Conservation (phyloP, 202 grass and related monocot species). For the Setaria viridis region DNA sequence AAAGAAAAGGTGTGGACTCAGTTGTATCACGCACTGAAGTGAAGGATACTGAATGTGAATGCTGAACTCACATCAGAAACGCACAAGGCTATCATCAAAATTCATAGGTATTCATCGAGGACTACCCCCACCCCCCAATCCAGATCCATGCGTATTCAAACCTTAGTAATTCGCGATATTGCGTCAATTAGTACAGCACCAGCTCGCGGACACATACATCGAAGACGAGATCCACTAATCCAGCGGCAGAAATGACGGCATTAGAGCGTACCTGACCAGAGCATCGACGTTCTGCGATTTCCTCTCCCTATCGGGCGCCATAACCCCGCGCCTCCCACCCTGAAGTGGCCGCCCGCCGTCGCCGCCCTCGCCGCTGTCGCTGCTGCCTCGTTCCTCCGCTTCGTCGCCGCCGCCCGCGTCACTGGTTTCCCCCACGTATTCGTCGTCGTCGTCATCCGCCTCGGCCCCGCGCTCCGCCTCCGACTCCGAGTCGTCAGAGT, state of each 20-base stretch:
- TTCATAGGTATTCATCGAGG: not conserved
- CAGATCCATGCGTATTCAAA: conserved; percentile 10
- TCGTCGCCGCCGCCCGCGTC: conserved; percentile 47
- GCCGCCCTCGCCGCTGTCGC: conserved; percentile 13
- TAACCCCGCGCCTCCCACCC: conserved; percentile 36
- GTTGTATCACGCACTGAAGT: not conserved
- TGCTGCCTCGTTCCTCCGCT: conserved; percentile 34
- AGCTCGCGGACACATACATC: not conserved
- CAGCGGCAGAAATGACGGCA: conserved; percentile 4
- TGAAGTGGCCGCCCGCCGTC: conserved; percentile 27
- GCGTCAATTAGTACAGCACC: conserved; percentile 14
- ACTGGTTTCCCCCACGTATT: conserved; percentile 54
- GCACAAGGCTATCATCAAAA: not conserved
- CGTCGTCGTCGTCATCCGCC: conserved; percentile 51
- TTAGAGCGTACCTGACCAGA: conserved; percentile 68
- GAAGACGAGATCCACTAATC: conserved; percentile 11
- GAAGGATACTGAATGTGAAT: conserved; percentile 6
- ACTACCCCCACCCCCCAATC: not conserved
- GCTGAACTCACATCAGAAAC: conserved; percentile 31
- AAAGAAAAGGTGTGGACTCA: not conserved
- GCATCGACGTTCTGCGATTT: conserved; percentile 92
- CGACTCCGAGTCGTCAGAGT: conserved; percentile 44
- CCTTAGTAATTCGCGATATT: conserved; percentile 33
- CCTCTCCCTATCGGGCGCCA: conserved; percentile 55
- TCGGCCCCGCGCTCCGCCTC: conserved; percentile 47